These are phyloP conservation scores for Arthrobotrys entomopaga DNA, from an alignment of 2,329 filamentous ascomycete genomes.

Conservation along the genomic window DNA sequence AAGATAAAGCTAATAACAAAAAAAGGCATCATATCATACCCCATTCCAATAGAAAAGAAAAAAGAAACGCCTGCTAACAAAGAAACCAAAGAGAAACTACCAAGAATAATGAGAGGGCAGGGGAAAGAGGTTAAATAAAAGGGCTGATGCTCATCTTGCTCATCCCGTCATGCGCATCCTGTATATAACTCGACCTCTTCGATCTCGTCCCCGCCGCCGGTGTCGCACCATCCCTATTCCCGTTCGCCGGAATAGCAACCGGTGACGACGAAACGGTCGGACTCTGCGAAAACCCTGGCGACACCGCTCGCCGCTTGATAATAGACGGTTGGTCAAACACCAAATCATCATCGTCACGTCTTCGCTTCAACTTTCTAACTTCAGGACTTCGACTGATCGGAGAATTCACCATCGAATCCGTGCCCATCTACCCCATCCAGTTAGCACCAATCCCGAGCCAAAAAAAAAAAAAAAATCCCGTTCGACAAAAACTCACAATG, in stretches of 20 bases:
- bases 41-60: no score
- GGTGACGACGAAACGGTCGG: slow-evolving; percentile 58
- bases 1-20: no score
- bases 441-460: slow-evolving; percentile 19
- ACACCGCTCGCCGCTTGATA: slow-evolving; percentile 59
- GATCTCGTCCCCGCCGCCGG: slow-evolving; percentile 21
- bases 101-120: no score
- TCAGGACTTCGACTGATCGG: slow-evolving; percentile 49
- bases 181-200: slow-evolving; percentile 41
- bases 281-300: slow-evolving; percentile 58
- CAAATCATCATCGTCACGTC: slow-evolving; percentile 52
- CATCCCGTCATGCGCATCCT: slow-evolving; percentile 59
- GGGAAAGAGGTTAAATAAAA: slow-evolving; percentile 25
- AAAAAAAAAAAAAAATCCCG: neutral
- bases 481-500: slow-evolving; percentile 26
- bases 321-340: slow-evolving; percentile 57
- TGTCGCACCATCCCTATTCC: slow-evolving; percentile 31
- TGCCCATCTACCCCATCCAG: slow-evolving; percentile 40
- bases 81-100: no score
- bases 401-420: slow-evolving; percentile 54
- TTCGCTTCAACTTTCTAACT: slow-evolving; percentile 46
- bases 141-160: slow-evolving; percentile 59
- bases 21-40: no score
- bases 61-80: no score
- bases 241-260: slow-evolving; percentile 45